Conservation (phyloP, 2,329 filamentous ascomycete genomes). For the Fusarium floridanum region DNA sequence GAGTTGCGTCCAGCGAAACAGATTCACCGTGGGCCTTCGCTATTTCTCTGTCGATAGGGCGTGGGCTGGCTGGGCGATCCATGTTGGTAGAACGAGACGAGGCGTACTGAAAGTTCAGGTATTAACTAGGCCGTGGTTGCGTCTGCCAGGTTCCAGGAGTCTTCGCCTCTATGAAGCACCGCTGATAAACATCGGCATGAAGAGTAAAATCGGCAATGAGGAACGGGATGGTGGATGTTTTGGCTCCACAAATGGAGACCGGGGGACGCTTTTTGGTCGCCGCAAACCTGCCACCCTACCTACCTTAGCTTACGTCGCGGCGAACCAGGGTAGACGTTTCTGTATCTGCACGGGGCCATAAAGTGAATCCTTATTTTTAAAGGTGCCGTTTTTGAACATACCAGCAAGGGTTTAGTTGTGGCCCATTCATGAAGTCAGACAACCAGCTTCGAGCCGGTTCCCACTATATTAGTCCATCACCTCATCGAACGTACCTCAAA, state of each 20-base stretch:
- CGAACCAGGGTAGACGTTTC: neutral
- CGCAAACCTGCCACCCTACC: neutral
- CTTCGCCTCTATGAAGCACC: neutral
- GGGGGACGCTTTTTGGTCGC: neutral
- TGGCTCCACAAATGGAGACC: neutral
- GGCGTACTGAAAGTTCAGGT: neutral
- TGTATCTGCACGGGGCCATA: neutral
- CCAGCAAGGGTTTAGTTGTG: neutral
- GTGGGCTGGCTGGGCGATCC: slow-evolving; percentile 17
- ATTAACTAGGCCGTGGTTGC: neutral
- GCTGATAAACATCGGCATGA: neutral
- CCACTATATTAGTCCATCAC: neutral
- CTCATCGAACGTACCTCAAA: neutral
- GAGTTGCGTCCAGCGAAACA: slow-evolving; percentile 7
- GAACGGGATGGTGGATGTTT: neutral
- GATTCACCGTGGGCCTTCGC: slow-evolving; percentile 9
- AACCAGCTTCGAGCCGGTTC: neutral
- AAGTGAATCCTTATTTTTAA: neutral
- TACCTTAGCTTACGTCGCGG: neutral
- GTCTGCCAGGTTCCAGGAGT: neutral
- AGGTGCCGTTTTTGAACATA: neutral
- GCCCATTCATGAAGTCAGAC: neutral
- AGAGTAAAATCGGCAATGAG: neutral
- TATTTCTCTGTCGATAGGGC: slow-evolving; percentile 18
- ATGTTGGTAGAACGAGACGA: slow-evolving; percentile 2